Evolutionary conservation across 352 stramenopile species (phyloP), one percentile per base, ranked within the genome.

Genomic region (Phytophthora citricola): DNA sequence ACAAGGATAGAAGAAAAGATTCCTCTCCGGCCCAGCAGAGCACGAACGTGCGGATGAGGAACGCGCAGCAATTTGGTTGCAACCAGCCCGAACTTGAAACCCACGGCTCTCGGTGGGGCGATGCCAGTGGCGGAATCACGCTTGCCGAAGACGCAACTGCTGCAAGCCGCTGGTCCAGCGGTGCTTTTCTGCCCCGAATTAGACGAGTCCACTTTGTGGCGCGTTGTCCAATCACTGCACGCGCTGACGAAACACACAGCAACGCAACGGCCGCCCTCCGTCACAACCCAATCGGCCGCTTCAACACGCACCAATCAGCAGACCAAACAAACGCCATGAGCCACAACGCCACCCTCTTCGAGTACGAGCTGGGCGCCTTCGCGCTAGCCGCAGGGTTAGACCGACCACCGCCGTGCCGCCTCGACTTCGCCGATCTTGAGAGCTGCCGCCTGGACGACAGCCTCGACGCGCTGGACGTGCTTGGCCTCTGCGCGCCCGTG

Each of bases 221-320:
- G 26, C 31, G 27, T 40, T 15, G 34, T 2, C 53, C 39, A 58
- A 58, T 58, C 51, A 40, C 32, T 15, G 20, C 15, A 22, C 11
- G 48, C 26, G 20, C 27, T 51, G 44, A 57, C 58, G 50, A 62
- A 62, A 50, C 20, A 36, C 17, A 43, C 38, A 27, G 56, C 9
- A 66, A 63, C 55, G 59, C 56, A 34, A 34, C 31, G 46, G 65
- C 47, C 53, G 65, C 44, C 45, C 27, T 58, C 38, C 47, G 58
- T 61, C 66, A 73, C 59, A 73, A 70, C 32, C 20, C 38, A 57
- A 69, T 60, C 59, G 34, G 22, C 59, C 36, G 40, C 66, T 69
- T 66, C 56, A 62, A 66, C 55, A 39, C 53, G 55, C 31, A 51
- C 27, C 46, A 2, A 17, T 34, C 43, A 7, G 22, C 7, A 50